Base-by-base conservation (phyloP, 2,329 filamentous ascomycete genomes). In the Aotearoamyces nothofagi region DNA sequence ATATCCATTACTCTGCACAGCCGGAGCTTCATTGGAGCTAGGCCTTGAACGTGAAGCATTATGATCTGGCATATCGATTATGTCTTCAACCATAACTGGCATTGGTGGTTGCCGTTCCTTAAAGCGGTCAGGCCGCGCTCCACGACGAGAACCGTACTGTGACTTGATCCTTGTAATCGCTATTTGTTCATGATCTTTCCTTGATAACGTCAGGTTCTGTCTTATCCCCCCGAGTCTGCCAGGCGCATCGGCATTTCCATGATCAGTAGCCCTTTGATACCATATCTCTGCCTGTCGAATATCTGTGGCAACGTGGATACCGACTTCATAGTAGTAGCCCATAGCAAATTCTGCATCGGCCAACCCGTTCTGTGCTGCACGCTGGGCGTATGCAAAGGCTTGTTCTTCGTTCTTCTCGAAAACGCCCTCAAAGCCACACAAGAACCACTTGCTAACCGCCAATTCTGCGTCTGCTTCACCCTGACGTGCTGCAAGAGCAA, bases 281-380 rank as follows among this genome's bases (percentile, higher is more conserved):
- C 90, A 98, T 38, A 65, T 72, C 37, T 78, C 66, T 1, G 90
- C 87, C 50, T 90, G 80, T 27, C 72, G 67, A 23, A 94, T 56
- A 48, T 87, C 81, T 39, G 82, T 78, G n/a, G 72, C 69, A 14
- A 92, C 79, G 47, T 84, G 76, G 49, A 98, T 92, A 41, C 90
- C 90, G 42, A 98, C 92, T 52, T 98, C 90, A 50, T 90, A 73
- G 57, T 96, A 98, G 54, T 98, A 98, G 8, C 87, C 87, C 62
- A 98, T 71, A 15, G 90, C 90, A 47, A 98, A 98, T 52, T 96
- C 84, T 27, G 86, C 90, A 0, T 86, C 96, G 0, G 83, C 66
- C 27, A 96, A 65, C 31, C 84, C 84, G 22, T 74, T 69, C 28
- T 71, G 63, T 6, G 90, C 87, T 8, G 90, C 90, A 40, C 87